These are phyloP conservation scores for Quercus lobata DNA, from an alignment of 331 rosid species.

Conservation along the genomic window DNA sequence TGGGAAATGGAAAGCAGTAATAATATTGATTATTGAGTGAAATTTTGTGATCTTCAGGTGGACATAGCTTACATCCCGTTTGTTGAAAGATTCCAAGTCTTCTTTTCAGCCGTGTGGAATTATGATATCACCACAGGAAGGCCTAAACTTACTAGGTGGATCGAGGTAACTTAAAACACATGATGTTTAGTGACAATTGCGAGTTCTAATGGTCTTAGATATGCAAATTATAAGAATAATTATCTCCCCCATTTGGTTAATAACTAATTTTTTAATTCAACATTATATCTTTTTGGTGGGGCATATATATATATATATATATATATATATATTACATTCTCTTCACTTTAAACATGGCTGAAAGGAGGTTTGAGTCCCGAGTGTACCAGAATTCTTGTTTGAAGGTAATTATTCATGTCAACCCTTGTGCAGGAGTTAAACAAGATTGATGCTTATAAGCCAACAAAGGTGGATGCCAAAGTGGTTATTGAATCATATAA, in stretches of 20 bases:
- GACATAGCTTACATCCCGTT: slow-evolving; percentile 65
- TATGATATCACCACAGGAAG: slow-evolving; percentile 64
- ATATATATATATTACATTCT: background rate
- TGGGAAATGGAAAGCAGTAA: background rate
- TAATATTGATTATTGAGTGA: background rate
- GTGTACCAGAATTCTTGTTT: background rate
- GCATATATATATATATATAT: background rate
- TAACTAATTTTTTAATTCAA: no score
- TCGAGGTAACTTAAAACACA: slow-evolving; percentile 42
- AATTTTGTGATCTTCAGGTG: slow-evolving; percentile 43
- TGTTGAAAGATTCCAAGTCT: slow-evolving; percentile 56
- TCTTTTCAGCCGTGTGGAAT: slow-evolving; percentile 42
- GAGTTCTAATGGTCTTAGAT: background rate
- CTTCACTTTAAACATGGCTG: background rate
- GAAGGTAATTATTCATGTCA: slow-evolving; percentile 3
- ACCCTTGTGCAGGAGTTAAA: slow-evolving; percentile 44
- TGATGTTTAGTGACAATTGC: background rate
- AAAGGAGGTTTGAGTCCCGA: background rate
- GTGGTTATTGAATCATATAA: slow-evolving; percentile 29
- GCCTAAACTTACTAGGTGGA: slow-evolving; percentile 66
- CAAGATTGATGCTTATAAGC: slow-evolving; percentile 49
- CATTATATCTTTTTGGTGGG: background rate
- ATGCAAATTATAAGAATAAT: background rate
- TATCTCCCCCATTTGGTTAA: background rate
- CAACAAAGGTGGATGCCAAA: slow-evolving; percentile 41